Evolutionary conservation across 805 yeast species (phyloP).

Genomic region (Hanseniaspora osmophila): DNA sequence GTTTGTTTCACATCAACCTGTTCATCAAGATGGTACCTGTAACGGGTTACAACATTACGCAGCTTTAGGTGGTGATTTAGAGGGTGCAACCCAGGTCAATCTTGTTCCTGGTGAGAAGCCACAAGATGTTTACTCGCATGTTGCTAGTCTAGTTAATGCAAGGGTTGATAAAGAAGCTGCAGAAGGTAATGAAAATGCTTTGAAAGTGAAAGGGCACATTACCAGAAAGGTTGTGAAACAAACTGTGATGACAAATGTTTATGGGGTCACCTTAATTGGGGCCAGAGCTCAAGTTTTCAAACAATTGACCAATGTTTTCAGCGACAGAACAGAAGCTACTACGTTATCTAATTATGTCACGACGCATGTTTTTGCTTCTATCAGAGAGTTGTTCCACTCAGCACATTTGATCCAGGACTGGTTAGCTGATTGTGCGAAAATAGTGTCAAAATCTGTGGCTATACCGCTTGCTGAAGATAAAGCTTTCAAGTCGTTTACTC

Average conservation of each 20-base stretch:
- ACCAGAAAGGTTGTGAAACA: constrained; percentile 86
- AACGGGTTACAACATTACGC: constrained; percentile 81
- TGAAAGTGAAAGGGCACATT: constrained; percentile 40
- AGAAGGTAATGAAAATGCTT: constrained; percentile 40
- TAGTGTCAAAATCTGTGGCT: constrained; percentile 65
- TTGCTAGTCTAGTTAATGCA: constrained; percentile 47
- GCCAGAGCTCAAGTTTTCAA: constrained; percentile 80
- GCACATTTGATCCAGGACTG: constrained; percentile 95
- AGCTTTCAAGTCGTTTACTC: constrained; percentile 23
- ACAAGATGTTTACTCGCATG: constrained; percentile 62
- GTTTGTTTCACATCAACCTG: constrained; percentile 57
- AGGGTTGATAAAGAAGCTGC: constrained; percentile 41
- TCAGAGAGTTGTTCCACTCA: constrained; percentile 73
- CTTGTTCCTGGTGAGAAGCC: constrained; percentile 58
- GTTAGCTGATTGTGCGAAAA: constrained; percentile 76
- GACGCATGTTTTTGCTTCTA: constrained; percentile 62
- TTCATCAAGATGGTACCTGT: constrained; percentile 81
- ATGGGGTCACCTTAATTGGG: constrained; percentile 90
- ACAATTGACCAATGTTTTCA: constrained; percentile 50
- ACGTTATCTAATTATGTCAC: constrained; percentile 54
- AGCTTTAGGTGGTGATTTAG: constrained; percentile 72
- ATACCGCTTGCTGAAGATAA: constrained; percentile 40
- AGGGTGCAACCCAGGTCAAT: constrained; percentile 73
- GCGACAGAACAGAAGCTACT: constrained; percentile 32
- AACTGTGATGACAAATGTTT: constrained; percentile 95